Percentiles rank a stretch among this genome's conserved stretches.
Evolutionary conservation across 331 rosid species (phyloP).

Genomic region (Erythrophleum ivorense): DNA sequence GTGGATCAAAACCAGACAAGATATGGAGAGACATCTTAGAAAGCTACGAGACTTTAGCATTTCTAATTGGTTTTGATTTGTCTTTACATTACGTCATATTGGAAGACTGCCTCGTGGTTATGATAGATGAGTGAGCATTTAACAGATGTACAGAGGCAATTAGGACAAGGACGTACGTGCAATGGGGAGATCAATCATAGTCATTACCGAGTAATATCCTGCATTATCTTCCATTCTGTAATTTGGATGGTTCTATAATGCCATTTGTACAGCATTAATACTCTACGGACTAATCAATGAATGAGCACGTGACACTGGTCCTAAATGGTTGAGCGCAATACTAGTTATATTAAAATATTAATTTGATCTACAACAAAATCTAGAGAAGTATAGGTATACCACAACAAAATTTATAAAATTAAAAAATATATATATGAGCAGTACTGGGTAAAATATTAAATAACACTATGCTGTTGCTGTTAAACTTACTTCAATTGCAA

Average conservation of each 20-base stretch:
- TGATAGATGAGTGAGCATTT: background rate
- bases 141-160: background rate
- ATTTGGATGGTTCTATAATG: too few relatives aligned
- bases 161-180: background rate
- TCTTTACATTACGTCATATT: background rate
- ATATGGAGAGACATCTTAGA: conserved; percentile 96
- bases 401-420: too few relatives aligned
- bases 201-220: background rate
- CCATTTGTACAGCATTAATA: background rate
- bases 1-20: conserved; percentile 75
- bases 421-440: too few relatives aligned
- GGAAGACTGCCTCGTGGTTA: conserved; percentile 3
- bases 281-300: background rate
- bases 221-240: background rate
- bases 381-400: too few relatives aligned
- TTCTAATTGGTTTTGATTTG: conserved; percentile 80
- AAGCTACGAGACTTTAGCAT: conserved; percentile 85
- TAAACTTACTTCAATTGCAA: too few relatives aligned
- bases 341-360: too few relatives aligned
- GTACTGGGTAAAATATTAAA: too few relatives aligned
- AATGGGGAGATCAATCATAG: background rate
- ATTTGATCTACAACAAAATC: too few relatives aligned
- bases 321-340: too few relatives aligned
- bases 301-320: background rate
- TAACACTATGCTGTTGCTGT: too few relatives aligned